These are phyloP conservation scores for Phaeosphaeriaceae sp. DNA, from an alignment of 2,329 filamentous ascomycete genomes.

Conservation along the genomic window DNA sequence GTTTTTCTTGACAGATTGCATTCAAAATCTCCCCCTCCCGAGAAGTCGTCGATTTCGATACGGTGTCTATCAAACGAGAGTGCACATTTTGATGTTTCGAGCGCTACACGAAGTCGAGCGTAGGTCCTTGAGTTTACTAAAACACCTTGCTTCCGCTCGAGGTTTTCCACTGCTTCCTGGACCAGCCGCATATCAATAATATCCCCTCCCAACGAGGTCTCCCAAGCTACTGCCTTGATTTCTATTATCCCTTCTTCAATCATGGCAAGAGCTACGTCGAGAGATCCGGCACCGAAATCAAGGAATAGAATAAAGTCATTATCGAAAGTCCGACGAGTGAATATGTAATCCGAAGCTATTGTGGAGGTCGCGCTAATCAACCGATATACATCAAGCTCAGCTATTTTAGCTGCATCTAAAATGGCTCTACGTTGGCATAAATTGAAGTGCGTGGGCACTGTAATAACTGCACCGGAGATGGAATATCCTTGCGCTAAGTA, in stretches of 20 bases:
- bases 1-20: no score
- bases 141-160: background rate
- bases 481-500: constrained; percentile 71
- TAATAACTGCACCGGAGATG: constrained; percentile 82
- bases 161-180: background rate
- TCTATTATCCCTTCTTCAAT: background rate
- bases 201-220: background rate
- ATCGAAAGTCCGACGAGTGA: constrained; percentile 67
- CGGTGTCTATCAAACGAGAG: no score
- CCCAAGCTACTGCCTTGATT: background rate
- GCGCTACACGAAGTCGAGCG: no score
- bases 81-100: no score
- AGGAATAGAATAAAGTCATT: constrained; percentile 50
- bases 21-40: no score
- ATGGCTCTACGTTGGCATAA: constrained; percentile 70
- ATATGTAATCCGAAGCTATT: constrained; percentile 84
- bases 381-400: constrained; percentile 69
- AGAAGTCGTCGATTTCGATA: no score
- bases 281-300: background rate
- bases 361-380: constrained; percentile 92
- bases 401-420: constrained; percentile 77
- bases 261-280: background rate
- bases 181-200: background rate
- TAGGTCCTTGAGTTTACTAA: no score
- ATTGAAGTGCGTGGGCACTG: constrained; percentile 93